Evolutionary conservation across 805 yeast genomes (phyloP).

Genomic region (Dipodascus geniculatus): DNA sequence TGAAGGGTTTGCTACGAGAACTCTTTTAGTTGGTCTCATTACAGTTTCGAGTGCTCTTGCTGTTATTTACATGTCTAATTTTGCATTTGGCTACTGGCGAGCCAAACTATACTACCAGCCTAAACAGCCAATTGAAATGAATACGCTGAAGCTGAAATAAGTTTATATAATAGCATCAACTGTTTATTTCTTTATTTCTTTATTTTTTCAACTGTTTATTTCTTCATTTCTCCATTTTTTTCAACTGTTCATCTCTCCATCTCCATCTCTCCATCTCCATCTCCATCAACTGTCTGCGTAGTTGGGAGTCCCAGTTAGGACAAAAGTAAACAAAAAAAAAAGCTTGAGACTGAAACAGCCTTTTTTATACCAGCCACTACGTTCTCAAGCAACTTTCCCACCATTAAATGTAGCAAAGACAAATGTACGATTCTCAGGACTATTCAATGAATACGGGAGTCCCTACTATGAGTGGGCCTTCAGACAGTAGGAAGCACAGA

Average conservation of each 20-base stretch:
- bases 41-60: background rate
- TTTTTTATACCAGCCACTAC: background rate
- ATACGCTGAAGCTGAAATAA: background rate
- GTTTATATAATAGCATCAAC: background rate
- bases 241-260: background rate
- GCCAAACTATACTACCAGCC: background rate
- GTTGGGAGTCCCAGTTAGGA: background rate
- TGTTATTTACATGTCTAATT: background rate
- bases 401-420: no score
- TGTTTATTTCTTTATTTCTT: background rate
- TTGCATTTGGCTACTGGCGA: constrained; percentile 1
- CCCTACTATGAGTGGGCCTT: background rate
- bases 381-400: no score
- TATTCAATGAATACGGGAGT: background rate
- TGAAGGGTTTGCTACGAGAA: background rate
- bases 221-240: background rate
- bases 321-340: background rate
- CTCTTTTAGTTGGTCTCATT: background rate
- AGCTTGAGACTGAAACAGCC: background rate
- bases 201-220: no score
- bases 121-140: background rate
- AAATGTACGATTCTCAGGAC: background rate
- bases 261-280: background rate
- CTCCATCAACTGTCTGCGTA: no score
- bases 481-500: background rate